Evolutionary conservation across 2,329 filamentous ascomycete species (phyloP).

Genomic region (Dendrostoma leiphaemia): DNA sequence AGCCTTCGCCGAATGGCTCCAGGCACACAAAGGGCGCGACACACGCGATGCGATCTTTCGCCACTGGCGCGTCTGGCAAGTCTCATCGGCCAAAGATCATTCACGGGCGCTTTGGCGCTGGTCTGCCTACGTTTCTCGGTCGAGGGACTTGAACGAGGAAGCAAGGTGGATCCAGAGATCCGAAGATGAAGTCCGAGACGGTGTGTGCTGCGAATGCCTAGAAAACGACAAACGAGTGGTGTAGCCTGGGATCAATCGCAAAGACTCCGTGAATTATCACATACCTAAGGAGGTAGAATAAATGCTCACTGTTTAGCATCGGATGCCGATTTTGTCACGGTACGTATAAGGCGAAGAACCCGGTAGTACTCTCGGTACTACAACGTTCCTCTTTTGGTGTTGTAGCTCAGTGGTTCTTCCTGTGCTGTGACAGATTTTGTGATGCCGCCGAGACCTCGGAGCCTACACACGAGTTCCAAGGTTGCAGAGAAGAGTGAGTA

Average conservation of each 20-base stretch:
- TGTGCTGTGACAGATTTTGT: too few relatives aligned
- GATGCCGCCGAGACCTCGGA: too few relatives aligned
- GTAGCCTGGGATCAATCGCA: not conserved
- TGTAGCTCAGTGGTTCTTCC: too few relatives aligned
- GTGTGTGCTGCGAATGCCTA: not conserved
- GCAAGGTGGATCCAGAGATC: not conserved
- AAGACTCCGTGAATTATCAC: not conserved
- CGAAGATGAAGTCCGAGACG: not conserved
- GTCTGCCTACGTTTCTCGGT: not conserved
- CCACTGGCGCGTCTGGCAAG: not conserved
- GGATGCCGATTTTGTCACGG: too few relatives aligned
- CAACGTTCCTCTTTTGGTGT: too few relatives aligned
- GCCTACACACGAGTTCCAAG: too few relatives aligned
- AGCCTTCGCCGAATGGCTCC: not conserved
- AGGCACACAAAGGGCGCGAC: not conserved
- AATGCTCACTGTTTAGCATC: too few relatives aligned
- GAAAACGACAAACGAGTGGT: not conserved
- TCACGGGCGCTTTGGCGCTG: not conserved
- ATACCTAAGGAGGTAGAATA: too few relatives aligned
- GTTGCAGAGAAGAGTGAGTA: too few relatives aligned
- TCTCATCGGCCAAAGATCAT: not conserved
- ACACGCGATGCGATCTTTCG: constrained; percentile 1
- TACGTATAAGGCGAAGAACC: too few relatives aligned
- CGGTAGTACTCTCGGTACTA: too few relatives aligned
- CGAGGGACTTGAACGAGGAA: not conserved